Percentiles rank a stretch among this genome's conserved stretches.
phyloP scores from a whole-genome alignment of 2,329 filamentous ascomycete genomes.

The Hymenoscyphus linearis region DNA sequence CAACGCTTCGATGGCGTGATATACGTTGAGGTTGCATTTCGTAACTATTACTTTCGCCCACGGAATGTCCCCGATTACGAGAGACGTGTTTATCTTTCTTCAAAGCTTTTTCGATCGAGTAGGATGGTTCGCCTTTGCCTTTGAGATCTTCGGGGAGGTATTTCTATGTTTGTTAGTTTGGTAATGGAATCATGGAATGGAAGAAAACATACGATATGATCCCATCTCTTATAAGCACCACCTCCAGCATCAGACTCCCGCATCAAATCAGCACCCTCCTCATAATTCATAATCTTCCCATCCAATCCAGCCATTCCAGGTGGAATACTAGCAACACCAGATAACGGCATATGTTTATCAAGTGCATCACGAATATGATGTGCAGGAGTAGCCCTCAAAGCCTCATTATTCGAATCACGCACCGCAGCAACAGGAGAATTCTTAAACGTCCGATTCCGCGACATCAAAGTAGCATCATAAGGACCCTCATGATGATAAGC shows the following conservation, averaged over 20 bases:
- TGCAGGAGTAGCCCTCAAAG: constrained; percentile 71
- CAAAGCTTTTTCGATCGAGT: constrained; percentile 61
- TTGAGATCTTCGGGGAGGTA: constrained; percentile 76
- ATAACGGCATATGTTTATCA: constrained; percentile 67
- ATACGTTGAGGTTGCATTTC: constrained; percentile 44
- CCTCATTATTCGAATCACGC: constrained; percentile 65
- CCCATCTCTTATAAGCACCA: constrained; percentile 73
- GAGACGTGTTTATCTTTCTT: constrained; percentile 46
- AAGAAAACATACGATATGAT: constrained; percentile 63
- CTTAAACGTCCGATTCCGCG: constrained; percentile 61
- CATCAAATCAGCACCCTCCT: constrained; percentile 85
- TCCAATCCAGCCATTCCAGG: constrained; percentile 63
- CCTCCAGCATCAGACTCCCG: constrained; percentile 61
- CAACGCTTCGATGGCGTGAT: constrained; percentile 42
- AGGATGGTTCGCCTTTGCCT: constrained; percentile 76
- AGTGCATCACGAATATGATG: constrained; percentile 75
- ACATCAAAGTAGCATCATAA: constrained; percentile 74
- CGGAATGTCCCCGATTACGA: constrained; percentile 19
- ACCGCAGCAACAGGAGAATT: constrained; percentile 73
- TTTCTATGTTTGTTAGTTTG: constrained; percentile 38
- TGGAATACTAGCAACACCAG: constrained; percentile 73
- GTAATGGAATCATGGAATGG: background rate
- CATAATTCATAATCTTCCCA: constrained; percentile 69
- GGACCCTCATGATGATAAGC: constrained; percentile 87
- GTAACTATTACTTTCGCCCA: constrained; percentile 34